Evolutionary conservation across 768 basidiomycete species (phyloP).

Genomic region (Chalciporus sphaerocephalus): DNA sequence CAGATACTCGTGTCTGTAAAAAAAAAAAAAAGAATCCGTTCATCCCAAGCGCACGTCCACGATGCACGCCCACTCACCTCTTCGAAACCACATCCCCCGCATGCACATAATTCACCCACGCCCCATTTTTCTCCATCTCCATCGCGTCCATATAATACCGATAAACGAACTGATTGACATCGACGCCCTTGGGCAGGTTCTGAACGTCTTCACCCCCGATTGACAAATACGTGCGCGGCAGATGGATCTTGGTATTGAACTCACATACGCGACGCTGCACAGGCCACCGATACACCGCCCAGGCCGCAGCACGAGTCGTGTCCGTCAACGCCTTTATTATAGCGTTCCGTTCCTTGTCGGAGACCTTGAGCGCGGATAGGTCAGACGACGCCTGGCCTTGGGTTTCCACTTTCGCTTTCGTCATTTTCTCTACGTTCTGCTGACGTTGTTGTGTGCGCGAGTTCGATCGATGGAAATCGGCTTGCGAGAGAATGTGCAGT

Average conservation of each 20-base stretch:
- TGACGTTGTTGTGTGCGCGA: background rate
- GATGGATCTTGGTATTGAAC: conserved; percentile 32
- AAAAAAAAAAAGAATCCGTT: no score
- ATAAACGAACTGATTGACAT: conserved; percentile 39
- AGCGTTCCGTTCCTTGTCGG: conserved; percentile 9
- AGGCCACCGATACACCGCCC: conserved; percentile 40
- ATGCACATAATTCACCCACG: conserved; percentile 34
- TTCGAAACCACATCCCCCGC: conserved; percentile 30
- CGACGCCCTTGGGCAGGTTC: conserved; percentile 28
- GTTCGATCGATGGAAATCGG: no score
- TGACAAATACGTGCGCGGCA: conserved; percentile 39
- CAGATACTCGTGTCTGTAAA: conserved; percentile 39
- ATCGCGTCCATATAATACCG: conserved; percentile 22
- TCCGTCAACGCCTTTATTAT: conserved; percentile 30
- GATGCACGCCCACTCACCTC: conserved; percentile 20
- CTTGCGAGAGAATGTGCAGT: background rate
- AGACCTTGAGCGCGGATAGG: conserved; percentile 3
- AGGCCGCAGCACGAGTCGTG: conserved; percentile 34
- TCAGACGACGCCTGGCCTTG: conserved; percentile 4
- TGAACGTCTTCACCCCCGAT: conserved; percentile 34
- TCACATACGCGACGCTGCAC: conserved; percentile 32
- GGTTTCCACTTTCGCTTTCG: conserved; percentile 1
- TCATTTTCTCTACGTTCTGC: background rate
- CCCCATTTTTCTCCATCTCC: conserved; percentile 19
- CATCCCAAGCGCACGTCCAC: background rate